Evolutionary conservation across 768 basidiomycete species (phyloP).

Genomic region (Leccinum incarnatum): DNA sequence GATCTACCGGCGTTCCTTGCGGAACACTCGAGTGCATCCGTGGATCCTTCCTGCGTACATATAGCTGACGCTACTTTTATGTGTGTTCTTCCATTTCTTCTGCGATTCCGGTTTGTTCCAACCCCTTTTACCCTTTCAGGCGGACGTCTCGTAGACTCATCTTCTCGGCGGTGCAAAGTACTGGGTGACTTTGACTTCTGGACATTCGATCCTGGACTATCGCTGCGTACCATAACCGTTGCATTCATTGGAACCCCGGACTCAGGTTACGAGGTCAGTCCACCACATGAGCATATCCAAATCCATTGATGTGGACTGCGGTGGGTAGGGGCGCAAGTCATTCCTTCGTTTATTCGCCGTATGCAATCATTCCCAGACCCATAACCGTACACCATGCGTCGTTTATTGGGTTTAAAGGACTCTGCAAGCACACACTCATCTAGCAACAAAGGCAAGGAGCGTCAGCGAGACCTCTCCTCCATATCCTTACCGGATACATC

Average conservation of each 20-base stretch:
- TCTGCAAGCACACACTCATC: slow-evolving; percentile 9
- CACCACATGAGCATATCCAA: slow-evolving; percentile 1
- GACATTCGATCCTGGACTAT: background rate
- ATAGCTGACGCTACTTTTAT: slow-evolving; percentile 17
- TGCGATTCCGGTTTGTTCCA: slow-evolving; percentile 9
- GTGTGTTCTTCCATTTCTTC: slow-evolving; percentile 11
- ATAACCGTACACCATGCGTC: slow-evolving; percentile 27
- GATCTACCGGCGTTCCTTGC: slow-evolving; percentile 13
- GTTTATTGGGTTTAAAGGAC: slow-evolving; percentile 30
- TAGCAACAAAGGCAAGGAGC: slow-evolving; percentile 24
- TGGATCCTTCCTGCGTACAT: slow-evolving; percentile 16
- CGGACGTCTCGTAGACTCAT: background rate
- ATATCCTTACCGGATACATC: slow-evolving; percentile 4
- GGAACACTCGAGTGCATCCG: slow-evolving; percentile 13
- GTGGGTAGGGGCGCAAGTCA: slow-evolving; percentile 11
- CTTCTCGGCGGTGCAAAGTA: slow-evolving; percentile 4
- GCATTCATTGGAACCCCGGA: background rate
- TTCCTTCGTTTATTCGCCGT: slow-evolving; percentile 16
- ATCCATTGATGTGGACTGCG: slow-evolving; percentile 17
- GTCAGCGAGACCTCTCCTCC: slow-evolving; percentile 14
- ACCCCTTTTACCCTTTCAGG: background rate
- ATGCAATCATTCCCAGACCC: slow-evolving; percentile 10
- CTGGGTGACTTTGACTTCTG: slow-evolving; percentile 1
- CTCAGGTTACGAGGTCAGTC: slow-evolving; percentile 14
- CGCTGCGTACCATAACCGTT: background rate